Base-by-base conservation (phyloP, 129 eudicot species). In the Heracleum sosnowskyi region DNA sequence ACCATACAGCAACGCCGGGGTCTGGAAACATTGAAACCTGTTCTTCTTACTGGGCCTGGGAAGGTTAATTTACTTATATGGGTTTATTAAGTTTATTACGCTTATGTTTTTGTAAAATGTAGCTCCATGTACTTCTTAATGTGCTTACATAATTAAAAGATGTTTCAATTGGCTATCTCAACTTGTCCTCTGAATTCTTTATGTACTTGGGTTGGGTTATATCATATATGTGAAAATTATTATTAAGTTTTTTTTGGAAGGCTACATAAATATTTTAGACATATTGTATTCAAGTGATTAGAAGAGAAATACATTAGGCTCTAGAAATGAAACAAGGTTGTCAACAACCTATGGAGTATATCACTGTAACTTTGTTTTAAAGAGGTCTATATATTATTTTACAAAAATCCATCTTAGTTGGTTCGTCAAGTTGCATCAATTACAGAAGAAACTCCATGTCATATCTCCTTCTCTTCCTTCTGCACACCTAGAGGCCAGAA, bases 41-140 rank as follows among this genome's bases (percentile, higher is more conserved):
- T 96, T 85, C 97, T 96, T 86, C 99, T 92, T 74, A 79, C 94
- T 22, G 97, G 99, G 42, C 99, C 99, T 22, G 99, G 99, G 76
- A 96, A 96, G 97, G 99, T 96, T 47, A 81, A 81, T 80, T 33
- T 49, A 46, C 26, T 34, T 5, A 7, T 5, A 7, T 11, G 47
- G 26, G 31, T 12, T 73, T 9, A 26, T 42, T 11, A 42, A 73
- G 8, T 36, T 2, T 22, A 71, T 37, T 5, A 11, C 0, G 0
- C 18, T 39, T 41, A 44, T 28, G 10, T 24, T 22, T 53, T 55
- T 71, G 8, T 40, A 40, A 39, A 22, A 0, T 72, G 53, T n/a
- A 10, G 17, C 35, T 11, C 35, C 76, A 24, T 72, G 29, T 24
- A 73, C 36, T 6, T 73, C 15, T 24, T 71, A 12, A 44, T 73